Evolutionary conservation across 75 land plant species (phyloP).

Genomic region (Pseudotsuga menziesii): DNA sequence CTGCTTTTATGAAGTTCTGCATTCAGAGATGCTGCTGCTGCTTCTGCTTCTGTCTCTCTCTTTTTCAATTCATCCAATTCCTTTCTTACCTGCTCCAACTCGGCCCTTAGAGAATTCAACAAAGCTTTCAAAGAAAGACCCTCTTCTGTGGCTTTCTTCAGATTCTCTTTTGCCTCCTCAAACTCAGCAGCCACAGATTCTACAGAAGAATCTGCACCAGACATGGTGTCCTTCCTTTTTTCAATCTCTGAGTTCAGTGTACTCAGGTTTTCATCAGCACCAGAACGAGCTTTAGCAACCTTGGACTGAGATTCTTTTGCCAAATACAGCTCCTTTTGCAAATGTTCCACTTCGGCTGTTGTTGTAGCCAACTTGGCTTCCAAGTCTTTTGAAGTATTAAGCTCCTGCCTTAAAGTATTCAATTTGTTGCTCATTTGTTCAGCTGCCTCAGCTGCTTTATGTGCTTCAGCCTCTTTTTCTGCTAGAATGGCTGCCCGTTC

Average conservation of each 20-base stretch:
- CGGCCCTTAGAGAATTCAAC: conserved; percentile 43
- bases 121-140: conserved; percentile 28
- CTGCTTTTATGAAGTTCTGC: conserved; percentile 53
- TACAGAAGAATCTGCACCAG: conserved; percentile 32
- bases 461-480: conserved; percentile 29
- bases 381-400: conserved; percentile 34
- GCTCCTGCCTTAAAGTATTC: conserved; percentile 29
- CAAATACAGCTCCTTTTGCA: conserved; percentile 34
- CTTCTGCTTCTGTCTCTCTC: conserved; percentile 60
- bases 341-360: conserved; percentile 26
- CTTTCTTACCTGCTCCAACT: conserved; percentile 50
- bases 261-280: conserved; percentile 2
- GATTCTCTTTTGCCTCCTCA: conserved; percentile 53
- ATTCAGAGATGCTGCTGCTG: conserved; percentile 50
- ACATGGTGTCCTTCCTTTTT: conserved; percentile 8
- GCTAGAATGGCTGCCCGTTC: conserved; percentile 41
- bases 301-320: conserved; percentile 21
- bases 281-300: conserved; percentile 2
- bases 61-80: conserved; percentile 56
- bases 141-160: conserved; percentile 58
- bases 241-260: conserved; percentile 1
- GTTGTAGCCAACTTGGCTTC: conserved; percentile 43
- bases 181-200: conserved; percentile 40
- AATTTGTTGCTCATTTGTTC: conserved; percentile 40
- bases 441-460: conserved; percentile 4